A percentile compares a stretch with the other conserved stretches of the same genome.
phyloP scores from a whole-genome alignment of 2,329 filamentous ascomycete species.

The Curvularia sp. region DNA sequence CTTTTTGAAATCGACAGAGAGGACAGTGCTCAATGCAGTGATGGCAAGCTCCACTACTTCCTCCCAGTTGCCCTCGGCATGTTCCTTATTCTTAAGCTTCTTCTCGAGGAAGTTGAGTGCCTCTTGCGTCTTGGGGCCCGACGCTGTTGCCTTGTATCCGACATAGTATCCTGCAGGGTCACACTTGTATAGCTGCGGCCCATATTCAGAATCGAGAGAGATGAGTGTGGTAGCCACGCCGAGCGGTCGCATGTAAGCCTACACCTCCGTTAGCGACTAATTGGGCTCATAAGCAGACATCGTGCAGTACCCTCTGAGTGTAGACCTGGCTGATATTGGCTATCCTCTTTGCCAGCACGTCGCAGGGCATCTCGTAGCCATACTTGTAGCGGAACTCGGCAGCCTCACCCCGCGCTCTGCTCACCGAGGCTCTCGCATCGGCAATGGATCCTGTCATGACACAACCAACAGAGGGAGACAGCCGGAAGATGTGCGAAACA shows the following conservation, averaged over 20 bases:
- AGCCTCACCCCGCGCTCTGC: conserved; percentile 91
- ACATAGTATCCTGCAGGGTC: conserved; percentile 98
- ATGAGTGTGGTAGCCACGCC: conserved; percentile 95
- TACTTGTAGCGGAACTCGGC: conserved; percentile 98
- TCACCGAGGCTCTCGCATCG: conserved; percentile 91
- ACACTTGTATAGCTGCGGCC: conserved; percentile 96
- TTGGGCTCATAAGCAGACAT: conserved; percentile 4
- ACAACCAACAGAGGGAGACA: conserved; percentile 94
- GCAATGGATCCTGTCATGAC: conserved; percentile 99
- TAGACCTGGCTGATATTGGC: conserved; percentile 99
- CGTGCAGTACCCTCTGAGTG: conserved; percentile 80
- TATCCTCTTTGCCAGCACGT: conserved; percentile 93
- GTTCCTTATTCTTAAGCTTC: conserved; percentile 99
- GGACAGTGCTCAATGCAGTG: conserved; percentile 89
- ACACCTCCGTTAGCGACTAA: conserved; percentile 40
- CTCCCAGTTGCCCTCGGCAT: conserved; percentile 90
- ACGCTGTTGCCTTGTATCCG: conserved; percentile 97
- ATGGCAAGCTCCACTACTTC: conserved; percentile 98
- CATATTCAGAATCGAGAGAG: conserved; percentile 88
- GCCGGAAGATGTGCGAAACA: conserved; percentile 95
- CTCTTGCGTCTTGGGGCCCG: conserved; percentile 98
- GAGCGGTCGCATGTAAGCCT: conserved; percentile 98
- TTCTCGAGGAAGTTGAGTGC: conserved; percentile 98
- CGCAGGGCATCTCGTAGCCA: conserved; percentile 99
- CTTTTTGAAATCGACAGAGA: conserved; percentile 99